phyloP scores from a whole-genome alignment of 2,329 filamentous ascomycete species.

The Blastomyces percursus region DNA sequence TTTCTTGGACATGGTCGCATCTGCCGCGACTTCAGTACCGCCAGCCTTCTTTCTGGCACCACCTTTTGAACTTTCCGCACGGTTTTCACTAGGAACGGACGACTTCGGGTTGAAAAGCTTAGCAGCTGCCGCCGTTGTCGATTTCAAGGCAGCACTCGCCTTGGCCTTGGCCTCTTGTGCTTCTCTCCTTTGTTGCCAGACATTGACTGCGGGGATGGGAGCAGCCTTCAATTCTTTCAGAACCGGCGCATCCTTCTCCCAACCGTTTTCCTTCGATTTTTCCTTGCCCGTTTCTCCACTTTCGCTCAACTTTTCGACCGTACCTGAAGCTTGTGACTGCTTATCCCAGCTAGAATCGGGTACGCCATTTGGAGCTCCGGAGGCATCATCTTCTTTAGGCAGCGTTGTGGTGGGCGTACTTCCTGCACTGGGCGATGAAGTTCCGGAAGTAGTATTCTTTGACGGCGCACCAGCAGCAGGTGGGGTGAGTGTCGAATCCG shows the following conservation, averaged over 20 bases:
- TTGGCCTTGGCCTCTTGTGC: slow-evolving; percentile 46
- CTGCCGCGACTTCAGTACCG: slow-evolving; percentile 16
- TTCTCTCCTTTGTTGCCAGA: slow-evolving; percentile 73
- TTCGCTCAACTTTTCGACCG: slow-evolving; percentile 44
- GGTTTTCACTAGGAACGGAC: slow-evolving; percentile 16
- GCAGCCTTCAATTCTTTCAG: slow-evolving; percentile 63
- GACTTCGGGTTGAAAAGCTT: slow-evolving; percentile 12
- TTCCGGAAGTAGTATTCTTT: slow-evolving; percentile 29
- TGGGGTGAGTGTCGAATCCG: slow-evolving; percentile 23
- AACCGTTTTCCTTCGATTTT: slow-evolving; percentile 42
- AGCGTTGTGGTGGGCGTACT: slow-evolving; percentile 43
- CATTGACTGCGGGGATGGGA: slow-evolving; percentile 70
- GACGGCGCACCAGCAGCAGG: slow-evolving; percentile 14
- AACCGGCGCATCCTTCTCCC: slow-evolving; percentile 49
- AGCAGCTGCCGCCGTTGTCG: slow-evolving; percentile 15
- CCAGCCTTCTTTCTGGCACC: slow-evolving; percentile 31
- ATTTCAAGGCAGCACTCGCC: slow-evolving; percentile 23
- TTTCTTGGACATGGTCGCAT: slow-evolving; percentile 20
- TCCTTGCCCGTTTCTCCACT: slow-evolving; percentile 40
- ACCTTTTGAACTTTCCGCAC: slow-evolving; percentile 32
- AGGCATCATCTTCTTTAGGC: slow-evolving; percentile 50
- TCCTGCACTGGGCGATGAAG: slow-evolving; percentile 45
- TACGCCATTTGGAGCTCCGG: slow-evolving; percentile 45
- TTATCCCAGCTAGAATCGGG: slow-evolving; percentile 59
- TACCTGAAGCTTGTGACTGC: slow-evolving; percentile 52